These are phyloP conservation scores for Pascua guehoae DNA, from an alignment of 1,284 basidiomycete genomes.

Conservation along the genomic window DNA sequence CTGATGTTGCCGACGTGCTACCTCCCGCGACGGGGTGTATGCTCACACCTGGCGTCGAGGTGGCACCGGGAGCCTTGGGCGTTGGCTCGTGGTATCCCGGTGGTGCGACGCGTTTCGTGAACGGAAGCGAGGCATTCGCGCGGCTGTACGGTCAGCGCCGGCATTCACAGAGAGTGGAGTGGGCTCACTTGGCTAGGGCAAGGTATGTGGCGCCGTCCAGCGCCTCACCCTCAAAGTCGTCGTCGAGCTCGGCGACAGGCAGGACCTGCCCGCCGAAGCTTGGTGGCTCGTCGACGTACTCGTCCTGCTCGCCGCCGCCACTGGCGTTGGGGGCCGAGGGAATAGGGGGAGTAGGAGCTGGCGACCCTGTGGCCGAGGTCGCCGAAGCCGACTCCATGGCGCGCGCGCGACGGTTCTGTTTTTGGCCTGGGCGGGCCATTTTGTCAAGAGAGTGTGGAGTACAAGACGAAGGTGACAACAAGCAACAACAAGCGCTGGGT, in stretches of 20 bases:
- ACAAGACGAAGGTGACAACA: neutral
- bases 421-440: slow-evolving; percentile 7
- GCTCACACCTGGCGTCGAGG: neutral
- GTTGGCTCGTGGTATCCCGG: neutral
- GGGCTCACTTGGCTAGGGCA: slow-evolving; percentile 34
- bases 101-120: slow-evolving; percentile 23
- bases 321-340: neutral
- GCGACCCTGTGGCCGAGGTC: neutral
- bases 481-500: neutral
- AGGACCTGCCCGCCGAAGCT: slow-evolving; percentile 21
- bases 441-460: neutral
- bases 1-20: neutral
- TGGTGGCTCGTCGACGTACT: slow-evolving; percentile 2
- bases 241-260: slow-evolving; percentile 32
- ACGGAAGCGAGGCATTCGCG: slow-evolving; percentile 26
- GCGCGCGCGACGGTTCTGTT: slow-evolving; percentile 2
- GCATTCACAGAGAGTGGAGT: no score
- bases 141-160: slow-evolving; percentile 14
- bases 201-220: slow-evolving; percentile 37
- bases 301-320: slow-evolving; percentile 5
- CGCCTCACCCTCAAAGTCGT: slow-evolving; percentile 33
- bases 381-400: neutral
- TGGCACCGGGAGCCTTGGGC: neutral
- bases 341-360: neutral
- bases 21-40: no score